Percentiles rank a stretch among this genome's conserved stretches.
Conservation (phyloP, 345 rosid genomes). For the Lumnitzera littorea region DNA sequence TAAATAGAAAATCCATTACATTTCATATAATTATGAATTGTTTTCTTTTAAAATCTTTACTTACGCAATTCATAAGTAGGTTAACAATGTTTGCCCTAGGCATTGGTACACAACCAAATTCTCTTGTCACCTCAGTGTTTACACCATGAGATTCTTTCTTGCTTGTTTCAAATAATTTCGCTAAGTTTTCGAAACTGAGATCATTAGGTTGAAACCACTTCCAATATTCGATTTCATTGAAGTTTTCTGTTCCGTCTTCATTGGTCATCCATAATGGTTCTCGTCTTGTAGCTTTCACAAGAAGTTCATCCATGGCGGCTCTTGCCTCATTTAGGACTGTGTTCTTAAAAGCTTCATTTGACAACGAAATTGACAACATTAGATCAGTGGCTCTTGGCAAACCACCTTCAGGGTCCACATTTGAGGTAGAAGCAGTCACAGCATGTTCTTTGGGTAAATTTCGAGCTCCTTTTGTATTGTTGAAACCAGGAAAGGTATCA, state of each 20-base stretch:
- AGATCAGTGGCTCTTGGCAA: conserved; percentile 6
- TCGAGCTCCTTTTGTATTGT: too few relatives aligned
- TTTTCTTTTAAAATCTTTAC: neutral
- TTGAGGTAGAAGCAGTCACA: too few relatives aligned
- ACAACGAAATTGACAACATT: conserved; percentile 4
- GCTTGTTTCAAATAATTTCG: too few relatives aligned
- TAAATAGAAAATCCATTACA: neutral
- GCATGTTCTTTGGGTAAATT: too few relatives aligned
- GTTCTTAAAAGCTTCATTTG: neutral
- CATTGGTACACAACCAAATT: too few relatives aligned
- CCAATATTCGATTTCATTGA: conserved; percentile 5
- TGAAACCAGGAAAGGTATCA: too few relatives aligned
- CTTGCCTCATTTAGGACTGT: neutral
- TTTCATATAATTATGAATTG: neutral
- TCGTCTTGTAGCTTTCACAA: neutral
- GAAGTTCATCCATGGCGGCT: conserved; percentile 10
- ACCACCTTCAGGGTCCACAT: too few relatives aligned
- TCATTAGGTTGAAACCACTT: neutral
- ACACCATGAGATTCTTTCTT: too few relatives aligned
- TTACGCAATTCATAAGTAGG: conserved; percentile 12
- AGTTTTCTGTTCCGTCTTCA: neutral
- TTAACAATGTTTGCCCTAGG: neutral
- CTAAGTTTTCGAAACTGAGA: too few relatives aligned
- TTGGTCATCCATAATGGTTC: neutral
- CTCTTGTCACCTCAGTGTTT: too few relatives aligned